phyloP scores from a whole-genome alignment of 768 basidiomycete genomes.

The Postia placenta region DNA sequence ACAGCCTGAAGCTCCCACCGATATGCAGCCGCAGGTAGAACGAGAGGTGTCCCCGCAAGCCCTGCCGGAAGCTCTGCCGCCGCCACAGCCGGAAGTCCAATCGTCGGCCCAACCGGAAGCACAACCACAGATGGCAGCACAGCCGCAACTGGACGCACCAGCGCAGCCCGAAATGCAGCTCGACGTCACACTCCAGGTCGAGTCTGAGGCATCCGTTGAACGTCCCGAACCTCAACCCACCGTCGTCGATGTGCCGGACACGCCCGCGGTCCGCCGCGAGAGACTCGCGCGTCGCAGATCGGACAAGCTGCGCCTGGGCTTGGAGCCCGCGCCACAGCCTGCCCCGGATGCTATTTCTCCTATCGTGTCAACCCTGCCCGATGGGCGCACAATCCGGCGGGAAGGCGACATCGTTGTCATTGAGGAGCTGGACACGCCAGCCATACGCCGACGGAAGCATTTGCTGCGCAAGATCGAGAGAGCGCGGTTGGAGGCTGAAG shows the following conservation, averaged over 20 bases:
- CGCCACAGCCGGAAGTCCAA: constrained; percentile 28
- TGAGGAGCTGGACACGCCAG: constrained; percentile 69
- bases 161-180: too few relatives aligned
- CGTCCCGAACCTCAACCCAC: too few relatives aligned
- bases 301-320: constrained; percentile 18
- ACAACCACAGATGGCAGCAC: too few relatives aligned
- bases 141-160: too few relatives aligned
- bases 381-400: neutral
- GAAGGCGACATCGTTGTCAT: constrained; percentile 53
- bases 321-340: too few relatives aligned
- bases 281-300: constrained; percentile 46
- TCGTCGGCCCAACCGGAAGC: too few relatives aligned
- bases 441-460: constrained; percentile 54
- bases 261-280: constrained; percentile 58
- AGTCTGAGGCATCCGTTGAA: too few relatives aligned
- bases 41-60: neutral
- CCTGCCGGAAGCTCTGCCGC: too few relatives aligned
- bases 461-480: constrained; percentile 38
- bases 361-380: too few relatives aligned
- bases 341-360: too few relatives aligned
- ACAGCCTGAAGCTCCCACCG: constrained; percentile 12
- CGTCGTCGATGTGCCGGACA: constrained; percentile 67
- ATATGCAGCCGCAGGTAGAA: neutral
- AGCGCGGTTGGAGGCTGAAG: constrained; percentile 10
- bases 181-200: too few relatives aligned